phyloP scores from a whole-genome alignment of 176 grass and related monocot genomes.

The Neostapfia colusana region DNA sequence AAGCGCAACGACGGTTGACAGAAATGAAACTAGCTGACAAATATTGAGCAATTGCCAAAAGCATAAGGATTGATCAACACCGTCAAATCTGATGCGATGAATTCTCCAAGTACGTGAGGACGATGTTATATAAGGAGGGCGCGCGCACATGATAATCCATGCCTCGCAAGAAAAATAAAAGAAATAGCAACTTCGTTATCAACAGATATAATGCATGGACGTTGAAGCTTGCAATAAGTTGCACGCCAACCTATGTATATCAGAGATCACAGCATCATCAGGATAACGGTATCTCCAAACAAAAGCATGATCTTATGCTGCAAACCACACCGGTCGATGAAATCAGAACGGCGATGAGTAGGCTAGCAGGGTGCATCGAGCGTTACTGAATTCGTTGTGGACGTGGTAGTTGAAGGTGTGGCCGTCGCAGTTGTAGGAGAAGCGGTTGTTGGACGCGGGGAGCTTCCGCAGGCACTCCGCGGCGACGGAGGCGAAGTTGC shows the following conservation, averaged over 20 bases:
- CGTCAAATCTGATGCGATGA: not conserved
- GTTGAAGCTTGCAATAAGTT: not conserved
- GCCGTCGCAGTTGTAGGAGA: conserved; percentile 69
- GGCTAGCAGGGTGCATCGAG: not conserved
- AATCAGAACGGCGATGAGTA: not conserved
- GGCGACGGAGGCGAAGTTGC: conserved; percentile 69
- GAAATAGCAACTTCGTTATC: not conserved
- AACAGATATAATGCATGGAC: not conserved
- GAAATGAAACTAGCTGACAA: not conserved
- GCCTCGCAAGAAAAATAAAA: not conserved
- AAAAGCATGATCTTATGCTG: not conserved
- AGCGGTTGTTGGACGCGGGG: conserved; percentile 58
- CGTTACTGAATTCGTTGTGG: conserved; percentile 71
- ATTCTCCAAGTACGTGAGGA: not conserved
- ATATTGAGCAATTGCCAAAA: not conserved
- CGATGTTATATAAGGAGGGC: not conserved
- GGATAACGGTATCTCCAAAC: not conserved
- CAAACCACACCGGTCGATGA: not conserved
- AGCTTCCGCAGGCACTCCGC: conserved; percentile 71
- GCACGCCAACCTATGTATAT: not conserved
- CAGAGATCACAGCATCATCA: not conserved
- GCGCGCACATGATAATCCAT: not conserved
- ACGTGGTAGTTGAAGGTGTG: conserved; percentile 87
- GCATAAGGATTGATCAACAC: not conserved
- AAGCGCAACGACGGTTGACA: not conserved